A percentile compares a stretch with the other conserved stretches of the same genome.
Evolutionary conservation across 768 basidiomycete species (phyloP).

Genomic region (Pleurotus sapidus): DNA sequence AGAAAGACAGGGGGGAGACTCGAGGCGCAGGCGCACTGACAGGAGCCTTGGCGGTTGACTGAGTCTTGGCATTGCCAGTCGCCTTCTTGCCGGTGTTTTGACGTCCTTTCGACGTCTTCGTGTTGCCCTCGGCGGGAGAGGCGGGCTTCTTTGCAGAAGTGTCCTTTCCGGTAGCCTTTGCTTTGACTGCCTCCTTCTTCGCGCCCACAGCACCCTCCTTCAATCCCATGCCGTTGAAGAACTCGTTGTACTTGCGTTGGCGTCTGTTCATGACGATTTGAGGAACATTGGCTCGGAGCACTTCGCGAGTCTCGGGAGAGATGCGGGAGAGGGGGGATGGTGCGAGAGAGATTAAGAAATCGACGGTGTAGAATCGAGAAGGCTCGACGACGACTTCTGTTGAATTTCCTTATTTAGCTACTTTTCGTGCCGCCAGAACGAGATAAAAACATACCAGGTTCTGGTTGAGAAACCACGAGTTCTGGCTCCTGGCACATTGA

Average conservation of each 20-base stretch:
- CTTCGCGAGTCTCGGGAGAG: slow-evolving; percentile 18
- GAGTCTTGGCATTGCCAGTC: neutral
- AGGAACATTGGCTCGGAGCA: slow-evolving; percentile 19
- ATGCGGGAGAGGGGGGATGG: slow-evolving; percentile 24
- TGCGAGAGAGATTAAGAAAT: slow-evolving; percentile 22
- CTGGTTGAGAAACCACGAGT: slow-evolving; percentile 4
- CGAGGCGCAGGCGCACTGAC: neutral
- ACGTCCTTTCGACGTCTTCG: neutral
- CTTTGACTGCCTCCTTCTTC: slow-evolving; percentile 7
- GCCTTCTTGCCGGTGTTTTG: neutral
- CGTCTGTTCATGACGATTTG: slow-evolving; percentile 30
- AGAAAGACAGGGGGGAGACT: neutral
- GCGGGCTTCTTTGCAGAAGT: neutral
- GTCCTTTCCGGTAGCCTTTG: slow-evolving; percentile 1
- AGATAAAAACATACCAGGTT: neutral
- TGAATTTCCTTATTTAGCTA: neutral
- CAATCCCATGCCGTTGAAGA: slow-evolving; percentile 10
- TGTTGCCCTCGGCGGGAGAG: neutral
- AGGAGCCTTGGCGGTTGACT: neutral
- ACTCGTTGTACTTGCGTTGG: slow-evolving; percentile 27
- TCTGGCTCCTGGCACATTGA: slow-evolving; percentile 9
- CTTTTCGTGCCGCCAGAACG: neutral
- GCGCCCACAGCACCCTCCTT: slow-evolving; percentile 3
- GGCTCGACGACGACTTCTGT: slow-evolving; percentile 8
- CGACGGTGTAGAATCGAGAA: slow-evolving; percentile 21